Evolutionary conservation across 805 yeast genomes (phyloP), one percentile per base, ranked within the genome.

Genomic region (Candida caryicola): DNA sequence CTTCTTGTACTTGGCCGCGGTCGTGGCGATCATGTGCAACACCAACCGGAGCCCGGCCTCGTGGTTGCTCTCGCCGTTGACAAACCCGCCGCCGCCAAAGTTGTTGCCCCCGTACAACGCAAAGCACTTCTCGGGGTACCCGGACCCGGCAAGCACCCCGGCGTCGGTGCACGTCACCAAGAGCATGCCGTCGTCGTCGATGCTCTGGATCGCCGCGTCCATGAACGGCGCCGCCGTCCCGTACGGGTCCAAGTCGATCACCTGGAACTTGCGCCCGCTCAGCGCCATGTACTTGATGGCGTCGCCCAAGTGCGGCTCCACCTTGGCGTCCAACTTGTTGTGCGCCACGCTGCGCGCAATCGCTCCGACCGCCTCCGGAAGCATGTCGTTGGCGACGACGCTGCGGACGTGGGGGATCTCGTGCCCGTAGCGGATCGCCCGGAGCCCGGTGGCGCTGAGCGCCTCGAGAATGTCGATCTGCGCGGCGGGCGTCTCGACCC

Each of bases 141-240:
- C 95, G 46, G 83, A 82, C 14, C 99, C 99, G 1, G 98, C 98
- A 37, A 93, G 71, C 1, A 93, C 96, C 0, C 95, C 95, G 12
- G 95, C 74, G 64, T 93, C 99, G 0, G 99, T 93, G 60, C 99
- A 93, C 0, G 99, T 93, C 3, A 93, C 91, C 35, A 93, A 66
- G 47, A 93, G 62, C 30, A 93, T 54, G 1, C 98, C 99, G 39
- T 82, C 90, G 49, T 90, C 89, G 34, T 75, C 76, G n/a, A 90
- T 76, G 23, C 82, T 69, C 53, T 88, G 95, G 23, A 93, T 69
- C 0, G 98, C 97, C 23, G 93, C 79, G 59, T 93, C 99, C 19
- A 93, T 73, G 57, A 93, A 93, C 5, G 99, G 99, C 0, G 96
- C 79, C 0, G 96, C 99, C 0, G 97, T 84, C 21, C 99, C 99